Percentiles rank a stretch among this genome's conserved stretches.
phyloP scores from a whole-genome alignment of 495 filamentous ascomycete genomes.

The Penicillium subrubescens region DNA sequence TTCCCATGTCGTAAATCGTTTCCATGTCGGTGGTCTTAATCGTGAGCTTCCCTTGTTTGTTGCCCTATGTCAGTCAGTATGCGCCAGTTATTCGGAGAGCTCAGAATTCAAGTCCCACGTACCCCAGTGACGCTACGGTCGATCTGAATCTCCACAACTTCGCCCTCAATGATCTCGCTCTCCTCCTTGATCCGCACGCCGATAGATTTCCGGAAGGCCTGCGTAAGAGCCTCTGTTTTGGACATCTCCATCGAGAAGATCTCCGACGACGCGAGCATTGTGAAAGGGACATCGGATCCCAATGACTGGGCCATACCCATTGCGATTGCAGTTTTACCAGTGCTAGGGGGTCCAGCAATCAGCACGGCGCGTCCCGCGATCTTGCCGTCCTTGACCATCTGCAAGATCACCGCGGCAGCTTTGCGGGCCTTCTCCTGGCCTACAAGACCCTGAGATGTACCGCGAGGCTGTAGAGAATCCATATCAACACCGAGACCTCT shows the following conservation, averaged over 20 bases:
- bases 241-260: slow-evolving; percentile 99
- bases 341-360: slow-evolving; percentile 96
- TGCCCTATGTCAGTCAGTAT: slow-evolving; percentile 54
- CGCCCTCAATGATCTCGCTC: slow-evolving; percentile 98
- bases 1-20: slow-evolving; percentile 98
- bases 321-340: slow-evolving; percentile 96
- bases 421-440: slow-evolving; percentile 96
- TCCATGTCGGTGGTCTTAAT: slow-evolving; percentile 99
- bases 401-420: slow-evolving; percentile 90
- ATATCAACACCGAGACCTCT: slow-evolving; percentile 90
- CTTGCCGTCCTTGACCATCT: slow-evolving; percentile 98
- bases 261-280: slow-evolving; percentile 90
- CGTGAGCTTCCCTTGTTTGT: slow-evolving; percentile 98
- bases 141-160: slow-evolving; percentile 99
- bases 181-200: slow-evolving; percentile 97
- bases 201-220: slow-evolving; percentile 96
- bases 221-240: slow-evolving; percentile 96
- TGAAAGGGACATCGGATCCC: slow-evolving; percentile 92
- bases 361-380: slow-evolving; percentile 95
- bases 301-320: slow-evolving; percentile 99
- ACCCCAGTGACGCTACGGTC: slow-evolving; percentile 94
- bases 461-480: slow-evolving; percentile 84
- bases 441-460: slow-evolving; percentile 91
- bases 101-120: slow-evolving; percentile 20
- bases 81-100: neutral